Evolutionary conservation across 331 rosid species (phyloP).

Genomic region (Quercus lobata): DNA sequence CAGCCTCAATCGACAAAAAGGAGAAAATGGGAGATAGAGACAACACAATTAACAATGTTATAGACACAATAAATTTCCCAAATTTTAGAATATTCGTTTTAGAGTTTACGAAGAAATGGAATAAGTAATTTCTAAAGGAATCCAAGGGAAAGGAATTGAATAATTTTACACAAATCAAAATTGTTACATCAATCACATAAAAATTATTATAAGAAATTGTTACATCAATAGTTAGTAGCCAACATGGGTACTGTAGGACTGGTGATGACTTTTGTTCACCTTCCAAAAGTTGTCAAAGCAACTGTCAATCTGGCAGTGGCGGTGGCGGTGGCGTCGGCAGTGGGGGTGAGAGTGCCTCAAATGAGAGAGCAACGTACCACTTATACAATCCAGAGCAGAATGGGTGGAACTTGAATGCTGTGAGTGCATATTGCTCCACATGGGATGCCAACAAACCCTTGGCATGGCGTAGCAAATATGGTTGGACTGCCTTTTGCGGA

Average conservation of each 20-base stretch:
- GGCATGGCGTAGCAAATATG: constrained; percentile 30
- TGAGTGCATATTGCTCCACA: constrained; percentile 27
- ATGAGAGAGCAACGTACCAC: constrained; percentile 40
- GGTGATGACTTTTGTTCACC: constrained; percentile 41
- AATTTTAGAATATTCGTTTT: too few relatives aligned
- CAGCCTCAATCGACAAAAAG: too few relatives aligned
- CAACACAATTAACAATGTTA: too few relatives aligned
- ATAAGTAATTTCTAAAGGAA: too few relatives aligned
- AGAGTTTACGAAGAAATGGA: too few relatives aligned
- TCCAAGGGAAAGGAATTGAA: too few relatives aligned
- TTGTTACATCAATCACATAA: too few relatives aligned
- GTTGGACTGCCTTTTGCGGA: constrained; percentile 45
- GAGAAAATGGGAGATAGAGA: too few relatives aligned
- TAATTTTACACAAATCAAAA: too few relatives aligned
- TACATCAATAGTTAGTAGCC: constrained; percentile 29
- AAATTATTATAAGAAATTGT: too few relatives aligned
- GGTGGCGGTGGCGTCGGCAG: not conserved
- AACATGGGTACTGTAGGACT: constrained; percentile 55
- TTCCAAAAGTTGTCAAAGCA: constrained; percentile 44
- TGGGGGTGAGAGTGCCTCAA: constrained; percentile 29
- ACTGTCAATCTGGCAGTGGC: constrained; percentile 20
- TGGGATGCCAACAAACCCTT: constrained; percentile 36
- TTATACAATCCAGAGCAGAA: constrained; percentile 33
- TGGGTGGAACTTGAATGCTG: constrained; percentile 20
- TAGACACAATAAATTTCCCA: too few relatives aligned